Percentiles rank a stretch among this genome's conserved stretches.
These are phyloP conservation scores for Symbiodinium natans DNA, from an alignment of 73 alveolate species.

Conservation along the genomic window DNA sequence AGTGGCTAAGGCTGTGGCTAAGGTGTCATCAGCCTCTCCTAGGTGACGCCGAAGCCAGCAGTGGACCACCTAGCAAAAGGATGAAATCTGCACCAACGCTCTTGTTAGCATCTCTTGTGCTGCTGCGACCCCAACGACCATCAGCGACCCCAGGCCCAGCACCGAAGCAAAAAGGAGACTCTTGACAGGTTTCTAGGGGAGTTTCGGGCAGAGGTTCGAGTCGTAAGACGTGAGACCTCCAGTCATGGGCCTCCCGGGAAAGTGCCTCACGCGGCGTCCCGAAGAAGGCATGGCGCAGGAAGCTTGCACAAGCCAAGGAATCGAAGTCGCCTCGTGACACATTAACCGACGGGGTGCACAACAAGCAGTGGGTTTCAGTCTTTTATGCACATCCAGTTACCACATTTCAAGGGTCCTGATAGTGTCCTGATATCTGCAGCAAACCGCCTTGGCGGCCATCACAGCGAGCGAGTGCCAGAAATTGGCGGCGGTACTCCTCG, in stretches of 20 bases:
- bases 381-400: too few relatives aligned
- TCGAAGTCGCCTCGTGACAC: slow-evolving; percentile 30
- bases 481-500: slow-evolving; percentile 55
- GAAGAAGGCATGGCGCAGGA: slow-evolving; percentile 74
- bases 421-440: background rate
- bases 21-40: slow-evolving; percentile 57
- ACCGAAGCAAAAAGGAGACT: too few relatives aligned
- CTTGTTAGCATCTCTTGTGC: too few relatives aligned
- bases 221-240: too few relatives aligned
- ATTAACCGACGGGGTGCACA: too few relatives aligned
- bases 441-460: slow-evolving; percentile 41
- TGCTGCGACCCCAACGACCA: too few relatives aligned
- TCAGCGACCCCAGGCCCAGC: too few relatives aligned
- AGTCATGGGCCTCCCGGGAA: slow-evolving; percentile 65
- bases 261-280: slow-evolving; percentile 61
- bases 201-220: too few relatives aligned
- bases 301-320: slow-evolving; percentile 43
- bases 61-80: slow-evolving; percentile 36
- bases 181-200: too few relatives aligned
- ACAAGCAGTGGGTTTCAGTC: background rate
- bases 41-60: slow-evolving; percentile 53
- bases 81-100: too few relatives aligned
- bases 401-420: background rate
- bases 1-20: background rate
- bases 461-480: slow-evolving; percentile 35